These are phyloP conservation scores for Cymbopogon flexuosus DNA, from an alignment of 202 grass and related monocot species.

Conservation along the genomic window DNA sequence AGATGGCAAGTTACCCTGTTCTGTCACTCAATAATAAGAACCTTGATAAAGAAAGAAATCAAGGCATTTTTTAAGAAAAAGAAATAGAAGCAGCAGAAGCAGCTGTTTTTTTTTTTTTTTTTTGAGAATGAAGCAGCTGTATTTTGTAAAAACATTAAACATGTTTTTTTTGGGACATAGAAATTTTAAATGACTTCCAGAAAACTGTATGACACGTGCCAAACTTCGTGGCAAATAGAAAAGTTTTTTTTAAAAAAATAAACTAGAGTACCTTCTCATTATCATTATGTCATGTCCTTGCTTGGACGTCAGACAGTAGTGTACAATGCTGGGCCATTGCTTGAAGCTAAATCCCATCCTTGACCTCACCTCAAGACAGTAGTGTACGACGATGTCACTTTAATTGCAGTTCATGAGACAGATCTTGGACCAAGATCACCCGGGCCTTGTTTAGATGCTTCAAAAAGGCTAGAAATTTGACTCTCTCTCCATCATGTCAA, in stretches of 20 bases:
- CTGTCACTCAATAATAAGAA: background rate
- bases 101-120: background rate
- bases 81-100: background rate
- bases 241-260: background rate
- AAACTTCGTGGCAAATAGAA: no score
- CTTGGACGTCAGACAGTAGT: slow-evolving; percentile 24
- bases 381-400: background rate
- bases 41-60: background rate
- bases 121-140: no score
- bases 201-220: no score
- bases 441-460: no score
- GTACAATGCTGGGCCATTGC: slow-evolving; percentile 17
- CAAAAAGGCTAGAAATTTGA: no score
- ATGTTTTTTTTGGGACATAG: background rate
- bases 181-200: background rate
- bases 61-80: background rate
- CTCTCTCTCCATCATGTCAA: no score
- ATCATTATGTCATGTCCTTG: slow-evolving; percentile 11
- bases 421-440: background rate
- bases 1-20: slow-evolving; percentile 18
- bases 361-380: background rate
- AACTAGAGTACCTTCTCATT: background rate
- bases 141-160: no score
- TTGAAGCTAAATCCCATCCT: slow-evolving; percentile 39
- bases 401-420: slow-evolving; percentile 23